Percentiles rank a stretch among this genome's conserved stretches.
These are phyloP conservation scores for Striga asiatica DNA, from an alignment of 257 asterid species.

Conservation along the genomic window DNA sequence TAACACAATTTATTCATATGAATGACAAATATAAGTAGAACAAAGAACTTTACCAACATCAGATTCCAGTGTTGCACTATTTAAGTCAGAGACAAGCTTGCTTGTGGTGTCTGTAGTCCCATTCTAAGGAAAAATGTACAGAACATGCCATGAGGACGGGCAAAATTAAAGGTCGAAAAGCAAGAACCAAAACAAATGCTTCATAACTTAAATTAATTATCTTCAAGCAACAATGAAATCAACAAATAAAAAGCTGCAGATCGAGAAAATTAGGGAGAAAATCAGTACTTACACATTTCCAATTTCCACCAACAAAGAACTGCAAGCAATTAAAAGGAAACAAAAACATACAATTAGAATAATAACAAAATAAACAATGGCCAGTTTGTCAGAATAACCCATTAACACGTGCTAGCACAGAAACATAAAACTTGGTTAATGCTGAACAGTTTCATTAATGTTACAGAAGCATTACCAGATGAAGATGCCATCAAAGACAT, in stretches of 20 bases:
- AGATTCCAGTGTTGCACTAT: slow-evolving; percentile 65
- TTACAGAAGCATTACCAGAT: no score
- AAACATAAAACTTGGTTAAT: not conserved
- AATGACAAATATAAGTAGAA: not conserved
- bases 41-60: slow-evolving; percentile 65
- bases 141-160: slow-evolving; percentile 15
- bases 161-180: slow-evolving; percentile 1
- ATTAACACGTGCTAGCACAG: no score
- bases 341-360: slow-evolving; percentile 1
- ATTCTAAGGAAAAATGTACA: slow-evolving; percentile 34
- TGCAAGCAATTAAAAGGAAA: slow-evolving; percentile 40
- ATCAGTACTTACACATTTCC: slow-evolving; percentile 90
- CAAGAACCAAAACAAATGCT: slow-evolving; percentile 7
- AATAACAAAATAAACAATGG: not conserved
- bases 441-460: no score
- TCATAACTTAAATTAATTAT: not conserved
- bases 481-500: no score
- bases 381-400: no score
- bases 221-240: not conserved
- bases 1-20: not conserved
- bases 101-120: slow-evolving; percentile 79
- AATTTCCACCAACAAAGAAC: slow-evolving; percentile 99
- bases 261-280: not conserved
- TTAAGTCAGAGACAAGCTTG: slow-evolving; percentile 78
- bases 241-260: not conserved